Conservation (phyloP, 257 asterid species). For the Rubia yunnanensis region DNA sequence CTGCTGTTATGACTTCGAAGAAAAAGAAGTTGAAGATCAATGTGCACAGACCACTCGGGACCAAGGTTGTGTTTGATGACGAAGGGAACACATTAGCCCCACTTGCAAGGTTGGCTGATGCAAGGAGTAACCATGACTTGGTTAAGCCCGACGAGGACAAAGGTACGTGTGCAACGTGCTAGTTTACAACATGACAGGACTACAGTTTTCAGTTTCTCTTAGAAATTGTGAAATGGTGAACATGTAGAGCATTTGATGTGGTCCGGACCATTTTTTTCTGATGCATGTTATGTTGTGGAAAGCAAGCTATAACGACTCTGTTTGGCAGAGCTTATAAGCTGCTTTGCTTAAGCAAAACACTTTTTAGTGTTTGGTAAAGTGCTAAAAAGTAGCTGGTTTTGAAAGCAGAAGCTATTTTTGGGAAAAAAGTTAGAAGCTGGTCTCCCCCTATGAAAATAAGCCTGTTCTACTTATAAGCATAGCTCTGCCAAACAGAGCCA, state of each 20-base stretch:
- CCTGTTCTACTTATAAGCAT: too few relatives aligned
- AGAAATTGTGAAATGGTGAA: not conserved
- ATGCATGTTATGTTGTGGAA: not conserved
- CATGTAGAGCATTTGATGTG: not conserved
- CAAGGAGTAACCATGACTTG: constrained; percentile 28
- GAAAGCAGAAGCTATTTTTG: too few relatives aligned
- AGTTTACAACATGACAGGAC: not conserved
- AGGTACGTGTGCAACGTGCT: constrained; percentile 28
- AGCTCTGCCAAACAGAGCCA: too few relatives aligned
- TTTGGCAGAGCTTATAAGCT: too few relatives aligned
- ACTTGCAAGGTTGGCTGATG: constrained; percentile 60
- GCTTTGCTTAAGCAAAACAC: too few relatives aligned
- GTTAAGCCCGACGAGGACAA: constrained; percentile 54
- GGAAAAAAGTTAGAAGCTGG: too few relatives aligned
- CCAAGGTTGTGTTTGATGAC: constrained; percentile 93
- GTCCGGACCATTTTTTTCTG: not conserved
- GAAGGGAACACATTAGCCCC: constrained; percentile 83
- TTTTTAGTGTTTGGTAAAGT: too few relatives aligned
- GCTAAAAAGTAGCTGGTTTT: too few relatives aligned
- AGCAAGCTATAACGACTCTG: too few relatives aligned
- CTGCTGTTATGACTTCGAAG: constrained; percentile 59
- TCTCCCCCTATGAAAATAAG: too few relatives aligned
- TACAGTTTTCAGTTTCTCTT: not conserved
- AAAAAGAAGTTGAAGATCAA: constrained; percentile 93
- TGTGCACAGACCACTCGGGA: constrained; percentile 77